Evolutionary conservation across 1,284 basidiomycete species (phyloP).

Genomic region (Cutaneotrichosporon sp.): DNA sequence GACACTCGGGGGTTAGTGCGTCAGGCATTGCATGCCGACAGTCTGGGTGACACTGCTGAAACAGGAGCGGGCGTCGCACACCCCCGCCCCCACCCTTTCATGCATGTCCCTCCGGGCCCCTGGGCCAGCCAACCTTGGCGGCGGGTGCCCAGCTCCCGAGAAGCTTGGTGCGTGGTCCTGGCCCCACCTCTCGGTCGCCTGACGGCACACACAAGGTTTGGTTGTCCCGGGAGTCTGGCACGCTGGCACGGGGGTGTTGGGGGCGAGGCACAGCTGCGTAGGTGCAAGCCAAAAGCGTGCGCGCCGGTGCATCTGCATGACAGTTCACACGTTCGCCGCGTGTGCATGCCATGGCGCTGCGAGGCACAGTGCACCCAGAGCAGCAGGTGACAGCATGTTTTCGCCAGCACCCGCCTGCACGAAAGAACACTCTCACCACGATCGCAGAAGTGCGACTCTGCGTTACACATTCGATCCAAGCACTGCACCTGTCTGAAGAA

Average conservation of each 20-base stretch:
- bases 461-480: too few relatives aligned
- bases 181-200: neutral
- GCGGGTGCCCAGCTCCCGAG: neutral
- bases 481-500: too few relatives aligned
- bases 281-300: neutral
- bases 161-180: neutral
- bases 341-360: neutral
- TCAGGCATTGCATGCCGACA: constrained; percentile 2
- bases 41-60: neutral
- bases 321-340: neutral
- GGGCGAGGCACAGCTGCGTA: neutral
- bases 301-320: neutral
- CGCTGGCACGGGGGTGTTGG: neutral
- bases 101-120: neutral
- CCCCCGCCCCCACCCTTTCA: neutral
- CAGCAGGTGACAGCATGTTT: too few relatives aligned
- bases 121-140: neutral
- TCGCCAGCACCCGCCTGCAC: too few relatives aligned
- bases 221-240: neutral
- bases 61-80: neutral
- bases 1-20: neutral
- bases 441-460: too few relatives aligned
- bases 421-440: too few relatives aligned
- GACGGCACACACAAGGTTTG: neutral
- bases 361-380: too few relatives aligned